These are phyloP conservation scores for Talaromyces marneffei DNA, from an alignment of 2,329 filamentous ascomycete species.

Conservation along the genomic window DNA sequence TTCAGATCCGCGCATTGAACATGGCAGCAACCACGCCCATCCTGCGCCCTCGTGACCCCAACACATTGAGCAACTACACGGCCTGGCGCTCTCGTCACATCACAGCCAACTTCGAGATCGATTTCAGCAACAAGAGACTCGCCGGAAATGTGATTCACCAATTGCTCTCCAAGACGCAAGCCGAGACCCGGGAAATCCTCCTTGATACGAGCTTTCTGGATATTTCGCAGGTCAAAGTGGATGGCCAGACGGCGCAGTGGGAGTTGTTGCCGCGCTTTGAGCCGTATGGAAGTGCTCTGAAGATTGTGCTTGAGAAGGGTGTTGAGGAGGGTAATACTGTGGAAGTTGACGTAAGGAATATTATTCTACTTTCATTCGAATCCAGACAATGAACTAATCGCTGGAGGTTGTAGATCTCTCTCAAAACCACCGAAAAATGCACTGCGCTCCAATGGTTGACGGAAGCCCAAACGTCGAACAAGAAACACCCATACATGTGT, in stretches of 20 bases:
- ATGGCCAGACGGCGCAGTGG: conserved; percentile 62
- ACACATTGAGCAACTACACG: conserved; percentile 87
- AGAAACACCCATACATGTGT: conserved; percentile 92
- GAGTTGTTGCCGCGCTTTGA: conserved; percentile 62
- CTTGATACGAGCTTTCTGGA: conserved; percentile 83
- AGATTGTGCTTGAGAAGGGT: conserved; percentile 44
- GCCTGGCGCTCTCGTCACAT: conserved; percentile 82
- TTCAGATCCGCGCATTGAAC: conserved; percentile 7
- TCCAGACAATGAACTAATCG: no score
- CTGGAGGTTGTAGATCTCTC: conserved; percentile 61
- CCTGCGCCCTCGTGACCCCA: conserved; percentile 64
- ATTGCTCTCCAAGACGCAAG: conserved; percentile 70
- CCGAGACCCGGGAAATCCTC: conserved; percentile 67
- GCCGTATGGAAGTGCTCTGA: conserved; percentile 56
- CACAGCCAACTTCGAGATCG: conserved; percentile 70
- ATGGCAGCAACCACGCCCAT: conserved; percentile 38
- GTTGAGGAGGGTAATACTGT: conserved; percentile 44
- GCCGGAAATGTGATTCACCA: conserved; percentile 70
- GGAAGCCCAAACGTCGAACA: conserved; percentile 88
- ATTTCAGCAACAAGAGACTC: conserved; percentile 74
- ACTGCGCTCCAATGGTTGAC: conserved; percentile 95
- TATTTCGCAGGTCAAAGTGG: conserved; percentile 64
- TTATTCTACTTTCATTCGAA: conserved; percentile 10
- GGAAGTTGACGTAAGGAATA: conserved; percentile 40
- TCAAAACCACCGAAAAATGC: conserved; percentile 80